These are phyloP conservation scores for Suillus plorans DNA, from an alignment of 768 basidiomycete species.

Conservation along the genomic window DNA sequence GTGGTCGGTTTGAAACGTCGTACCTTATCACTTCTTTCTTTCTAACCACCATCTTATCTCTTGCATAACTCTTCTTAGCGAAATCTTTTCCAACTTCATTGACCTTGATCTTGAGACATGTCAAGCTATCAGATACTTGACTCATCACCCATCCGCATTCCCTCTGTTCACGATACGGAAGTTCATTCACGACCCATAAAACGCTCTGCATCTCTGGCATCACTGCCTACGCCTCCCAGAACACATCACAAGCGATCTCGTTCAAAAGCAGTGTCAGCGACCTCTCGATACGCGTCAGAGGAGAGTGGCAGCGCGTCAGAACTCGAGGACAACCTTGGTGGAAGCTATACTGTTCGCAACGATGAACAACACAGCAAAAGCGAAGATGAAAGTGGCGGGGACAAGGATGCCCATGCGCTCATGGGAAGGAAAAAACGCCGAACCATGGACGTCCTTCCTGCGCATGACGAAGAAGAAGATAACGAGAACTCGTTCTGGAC, in stretches of 20 bases:
- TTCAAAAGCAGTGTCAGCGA: conserved; percentile 41
- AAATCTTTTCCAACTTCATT: conserved; percentile 2
- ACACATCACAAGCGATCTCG: conserved; percentile 52
- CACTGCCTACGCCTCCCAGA: conserved; percentile 66
- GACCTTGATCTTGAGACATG: conserved; percentile 15
- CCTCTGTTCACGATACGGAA: conserved; percentile 15
- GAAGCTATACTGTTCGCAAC: conserved; percentile 12
- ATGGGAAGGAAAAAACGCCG: conserved; percentile 40
- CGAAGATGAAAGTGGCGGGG: conserved; percentile 20
- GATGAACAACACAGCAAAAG: conserved; percentile 11
- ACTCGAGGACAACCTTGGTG: conserved; percentile 19
- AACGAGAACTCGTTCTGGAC: conserved; percentile 40
- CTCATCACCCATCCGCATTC: conserved; percentile 25
- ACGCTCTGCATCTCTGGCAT: conserved; percentile 62
- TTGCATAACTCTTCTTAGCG: not conserved
- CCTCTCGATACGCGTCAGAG: conserved; percentile 44
- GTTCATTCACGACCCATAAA: conserved; percentile 42
- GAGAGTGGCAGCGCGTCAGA: conserved; percentile 38
- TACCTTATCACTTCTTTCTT: conserved; percentile 1
- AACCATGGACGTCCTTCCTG: conserved; percentile 31
- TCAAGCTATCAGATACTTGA: conserved; percentile 35
- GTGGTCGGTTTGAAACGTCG: conserved; percentile 2
- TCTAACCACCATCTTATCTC: conserved; percentile 7
- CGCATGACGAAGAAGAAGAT: conserved; percentile 53
- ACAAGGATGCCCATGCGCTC: conserved; percentile 17